These are phyloP conservation scores for Psilocybe tampanensis DNA, from an alignment of 768 basidiomycete genomes.

Conservation along the genomic window DNA sequence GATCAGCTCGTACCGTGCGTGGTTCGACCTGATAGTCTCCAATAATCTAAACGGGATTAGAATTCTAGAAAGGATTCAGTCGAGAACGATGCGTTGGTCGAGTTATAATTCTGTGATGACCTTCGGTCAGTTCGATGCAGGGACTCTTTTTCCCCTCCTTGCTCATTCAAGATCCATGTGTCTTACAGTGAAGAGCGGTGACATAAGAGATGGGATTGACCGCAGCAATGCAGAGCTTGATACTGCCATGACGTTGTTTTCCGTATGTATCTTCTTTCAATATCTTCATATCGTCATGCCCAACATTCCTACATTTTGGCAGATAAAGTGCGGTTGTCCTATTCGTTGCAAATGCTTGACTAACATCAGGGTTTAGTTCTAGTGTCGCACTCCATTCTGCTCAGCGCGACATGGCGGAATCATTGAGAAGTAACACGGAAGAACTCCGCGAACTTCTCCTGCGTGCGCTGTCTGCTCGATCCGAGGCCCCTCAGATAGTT, in stretches of 20 bases:
- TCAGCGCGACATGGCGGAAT: conserved; percentile 31
- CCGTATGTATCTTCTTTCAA: conserved; percentile 31
- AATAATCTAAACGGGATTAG: conserved; percentile 24
- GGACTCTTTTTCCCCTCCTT: neutral
- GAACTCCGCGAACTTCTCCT: conserved; percentile 41
- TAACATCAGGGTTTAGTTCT: conserved; percentile 20
- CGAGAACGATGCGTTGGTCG: conserved; percentile 40
- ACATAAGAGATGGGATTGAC: conserved; percentile 50
- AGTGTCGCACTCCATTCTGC: conserved; percentile 28
- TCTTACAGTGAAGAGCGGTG: conserved; percentile 42
- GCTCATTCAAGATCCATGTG: neutral
- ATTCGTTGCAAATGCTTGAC: neutral
- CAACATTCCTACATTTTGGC: neutral
- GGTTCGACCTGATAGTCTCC: neutral
- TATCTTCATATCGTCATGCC: neutral
- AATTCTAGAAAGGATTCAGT: conserved; percentile 41
- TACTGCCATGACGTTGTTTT: conserved; percentile 41
- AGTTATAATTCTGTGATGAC: conserved; percentile 37
- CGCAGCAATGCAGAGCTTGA: conserved; percentile 45
- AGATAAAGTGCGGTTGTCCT: conserved; percentile 19
- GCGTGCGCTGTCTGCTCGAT: conserved; percentile 32
- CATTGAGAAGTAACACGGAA: conserved; percentile 30
- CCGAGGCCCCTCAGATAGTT: conserved; percentile 38
- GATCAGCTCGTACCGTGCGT: conserved; percentile 47
- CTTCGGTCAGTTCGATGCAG: conserved; percentile 35